Evolutionary conservation across 371 early-diverging fungal species (phyloP), one percentile per base, ranked within the genome.

Genomic region (Circinella umbellata): DNA sequence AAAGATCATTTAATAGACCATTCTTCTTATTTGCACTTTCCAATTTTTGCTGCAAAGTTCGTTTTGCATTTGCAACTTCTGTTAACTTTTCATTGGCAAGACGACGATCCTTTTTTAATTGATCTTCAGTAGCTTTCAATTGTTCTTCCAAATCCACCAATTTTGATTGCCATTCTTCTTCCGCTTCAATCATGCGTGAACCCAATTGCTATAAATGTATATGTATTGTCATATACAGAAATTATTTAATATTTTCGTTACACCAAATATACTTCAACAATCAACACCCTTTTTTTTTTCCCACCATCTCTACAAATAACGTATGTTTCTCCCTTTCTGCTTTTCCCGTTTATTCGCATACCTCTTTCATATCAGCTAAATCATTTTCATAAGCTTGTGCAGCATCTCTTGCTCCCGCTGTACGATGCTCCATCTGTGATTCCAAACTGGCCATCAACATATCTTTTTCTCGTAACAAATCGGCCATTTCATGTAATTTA

Each of bases 381-480:
- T 72, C 69, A n/a, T 49, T 38, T 66, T 69, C 54, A 53, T 69
- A 69, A 5, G 53, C 60, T 53, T 66, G 55, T 61, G 66, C 67
- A 42, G 57, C 64, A 61, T 72, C 57, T n/a, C 59, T 49, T 1
- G 61, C 64, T 38, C 63, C 63, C 46, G 70, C 66, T 4, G 51
- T 47, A 14, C 63, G 49, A 8, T 67, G 64, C 27, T 76, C 64
- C 17, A 70, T 7, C 27, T 68, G 54, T 49, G 47, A 35, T 39
- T 72, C 69, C 49, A 78, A 42, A 27, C 72, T 76, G 13, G 20
- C 61, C 38, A 76, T 53, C 37, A 57, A 27, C 3, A 35, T 20
- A 10, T 75, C 73, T 51, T 81, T 75, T 46, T 76, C 71, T 37
- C 69, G 73, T 17, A 78, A 27, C 11, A 69, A 53, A 9, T 74